Conservation (phyloP, 73 alveolate genomes). For the Symbiodinium pilosum region DNA sequence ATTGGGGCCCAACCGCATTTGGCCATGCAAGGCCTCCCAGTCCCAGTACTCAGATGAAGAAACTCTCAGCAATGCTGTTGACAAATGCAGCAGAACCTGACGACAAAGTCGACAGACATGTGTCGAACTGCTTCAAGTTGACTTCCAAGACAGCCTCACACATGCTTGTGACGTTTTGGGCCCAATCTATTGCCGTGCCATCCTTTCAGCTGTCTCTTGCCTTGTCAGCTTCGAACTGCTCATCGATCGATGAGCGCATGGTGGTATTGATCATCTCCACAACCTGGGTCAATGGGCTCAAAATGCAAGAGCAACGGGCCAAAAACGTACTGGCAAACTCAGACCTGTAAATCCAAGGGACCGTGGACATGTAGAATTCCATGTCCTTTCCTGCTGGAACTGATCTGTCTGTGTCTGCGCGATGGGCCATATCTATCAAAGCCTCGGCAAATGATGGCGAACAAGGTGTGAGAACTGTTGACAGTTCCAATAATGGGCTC, state of each 20-base stretch:
- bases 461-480: neutral
- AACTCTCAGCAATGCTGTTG: no score
- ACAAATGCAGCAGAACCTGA: slow-evolving; percentile 3
- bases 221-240: slow-evolving; percentile 58
- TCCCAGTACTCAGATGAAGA: neutral
- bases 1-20: slow-evolving; percentile 35
- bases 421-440: slow-evolving; percentile 35
- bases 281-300: no score
- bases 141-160: slow-evolving; percentile 13
- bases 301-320: no score
- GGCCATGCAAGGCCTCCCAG: slow-evolving; percentile 72
- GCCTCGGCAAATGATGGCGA: slow-evolving; percentile 12
- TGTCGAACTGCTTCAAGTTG: slow-evolving; percentile 45
- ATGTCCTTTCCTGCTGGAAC: slow-evolving; percentile 42
- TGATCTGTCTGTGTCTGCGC: neutral
- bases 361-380: slow-evolving; percentile 58
- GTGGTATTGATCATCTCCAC: slow-evolving; percentile 68
- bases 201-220: neutral
- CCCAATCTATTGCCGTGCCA: no score
- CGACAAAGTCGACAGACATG: slow-evolving; percentile 33
- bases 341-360: neutral
- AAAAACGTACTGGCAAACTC: no score
- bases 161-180: neutral
- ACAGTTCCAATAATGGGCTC: neutral
- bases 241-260: slow-evolving; percentile 51